These are phyloP conservation scores for Vanrija sp. DNA, from an alignment of 1,284 basidiomycete species.

Conservation along the genomic window DNA sequence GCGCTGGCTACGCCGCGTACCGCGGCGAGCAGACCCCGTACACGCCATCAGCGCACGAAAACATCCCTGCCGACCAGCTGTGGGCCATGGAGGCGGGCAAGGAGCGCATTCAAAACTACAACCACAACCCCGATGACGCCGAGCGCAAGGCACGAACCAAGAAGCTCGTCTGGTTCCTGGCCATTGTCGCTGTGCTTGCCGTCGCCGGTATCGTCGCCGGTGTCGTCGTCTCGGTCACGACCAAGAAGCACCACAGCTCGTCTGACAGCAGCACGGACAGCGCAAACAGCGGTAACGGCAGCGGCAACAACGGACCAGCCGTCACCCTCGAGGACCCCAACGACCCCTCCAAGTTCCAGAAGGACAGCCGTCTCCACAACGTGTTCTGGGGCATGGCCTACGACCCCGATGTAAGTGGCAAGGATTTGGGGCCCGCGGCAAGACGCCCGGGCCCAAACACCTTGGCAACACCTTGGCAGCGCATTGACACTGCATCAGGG, in stretches of 20 bases:
- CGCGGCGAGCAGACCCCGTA: not conserved
- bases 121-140: not conserved
- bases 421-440: not conserved
- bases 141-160: slow-evolving; percentile 2
- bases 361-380: slow-evolving; percentile 60
- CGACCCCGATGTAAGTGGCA: slow-evolving; percentile 56
- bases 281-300: slow-evolving; percentile 5
- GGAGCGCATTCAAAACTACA: not conserved
- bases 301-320: not conserved
- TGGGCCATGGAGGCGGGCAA: slow-evolving; percentile 17
- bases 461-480: not conserved
- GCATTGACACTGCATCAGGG: slow-evolving; percentile 2
- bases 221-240: slow-evolving; percentile 27
- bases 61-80: slow-evolving; percentile 12
- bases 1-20: not conserved
- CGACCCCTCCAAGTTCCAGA: slow-evolving; percentile 63
- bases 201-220: slow-evolving; percentile 23
- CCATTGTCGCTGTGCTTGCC: slow-evolving; percentile 24
- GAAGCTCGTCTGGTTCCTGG: slow-evolving; percentile 21
- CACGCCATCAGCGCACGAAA: slow-evolving; percentile 3
- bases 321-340: slow-evolving; percentile 54
- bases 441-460: not conserved
- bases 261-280: slow-evolving; percentile 1
- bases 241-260: not conserved
- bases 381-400: slow-evolving; percentile 72